These are phyloP conservation scores for Acacia acuminata DNA, from an alignment of 306 rosid genomes.

Conservation along the genomic window DNA sequence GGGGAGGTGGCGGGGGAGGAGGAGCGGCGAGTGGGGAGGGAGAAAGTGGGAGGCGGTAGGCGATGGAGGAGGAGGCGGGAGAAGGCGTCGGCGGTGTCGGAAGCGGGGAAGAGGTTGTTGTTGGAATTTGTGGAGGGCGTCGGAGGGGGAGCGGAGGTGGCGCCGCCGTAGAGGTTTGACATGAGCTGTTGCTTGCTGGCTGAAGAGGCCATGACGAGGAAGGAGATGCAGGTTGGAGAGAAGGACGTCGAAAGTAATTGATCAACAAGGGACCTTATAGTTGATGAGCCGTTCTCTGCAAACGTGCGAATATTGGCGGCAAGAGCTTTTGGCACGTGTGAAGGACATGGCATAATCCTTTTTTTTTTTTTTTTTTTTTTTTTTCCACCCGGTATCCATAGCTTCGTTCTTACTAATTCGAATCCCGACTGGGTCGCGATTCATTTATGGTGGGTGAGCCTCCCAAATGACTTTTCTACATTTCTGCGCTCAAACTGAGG, in stretches of 20 bases:
- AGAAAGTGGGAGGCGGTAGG: conserved; percentile 74
- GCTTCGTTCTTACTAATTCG: too few species aligned
- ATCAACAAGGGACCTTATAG: not conserved
- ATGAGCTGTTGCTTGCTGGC: conserved; percentile 47
- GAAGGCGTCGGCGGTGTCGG: conserved; percentile 66
- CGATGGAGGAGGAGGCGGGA: conserved; percentile 77
- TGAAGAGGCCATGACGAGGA: conserved; percentile 57
- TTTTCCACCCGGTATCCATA: too few species aligned
- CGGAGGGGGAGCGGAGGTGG: conserved; percentile 94
- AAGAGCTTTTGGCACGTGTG: conserved; percentile 12
- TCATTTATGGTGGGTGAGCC: too few species aligned
- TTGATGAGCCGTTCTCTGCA: not conserved
- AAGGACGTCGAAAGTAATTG: not conserved
- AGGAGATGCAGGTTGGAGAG: too few species aligned
- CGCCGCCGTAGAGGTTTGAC: conserved; percentile 50
- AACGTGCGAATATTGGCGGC: conserved; percentile 21
- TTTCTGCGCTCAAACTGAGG: too few species aligned
- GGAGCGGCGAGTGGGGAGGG: conserved; percentile 63
- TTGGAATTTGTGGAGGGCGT: conserved; percentile 57
- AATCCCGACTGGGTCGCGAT: too few species aligned
- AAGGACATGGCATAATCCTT: too few species aligned
- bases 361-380: too few species aligned
- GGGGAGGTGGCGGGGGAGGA: conserved; percentile 49
- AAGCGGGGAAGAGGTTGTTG: conserved; percentile 38
- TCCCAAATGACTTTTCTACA: too few species aligned